Base-by-base conservation (phyloP, 2,329 filamentous ascomycete genomes). In the Seiridium unicorne region DNA sequence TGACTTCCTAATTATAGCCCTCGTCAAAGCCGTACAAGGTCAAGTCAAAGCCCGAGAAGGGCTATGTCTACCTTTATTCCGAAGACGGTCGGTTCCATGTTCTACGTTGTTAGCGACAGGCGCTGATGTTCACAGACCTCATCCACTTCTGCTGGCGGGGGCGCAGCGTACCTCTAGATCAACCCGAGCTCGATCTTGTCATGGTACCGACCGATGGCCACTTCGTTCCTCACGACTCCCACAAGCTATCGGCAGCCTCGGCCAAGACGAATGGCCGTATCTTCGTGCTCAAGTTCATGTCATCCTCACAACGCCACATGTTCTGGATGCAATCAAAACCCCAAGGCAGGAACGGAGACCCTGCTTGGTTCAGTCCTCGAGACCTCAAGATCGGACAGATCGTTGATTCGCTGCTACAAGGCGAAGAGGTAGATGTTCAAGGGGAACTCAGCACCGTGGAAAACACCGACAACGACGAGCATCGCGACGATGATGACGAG, bases 111-210 rank as follows among this genome's bases (percentile, higher is more conserved):
- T 10, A 9, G 13, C 36, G 36, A 5, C 34, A n/a, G 13, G 10
- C 13, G 13, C 48, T 42, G 4, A 6, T 11, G 1, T 54, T 36
- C 31, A n/a, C 65, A 93, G 90, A 97, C 57, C 85, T 99, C 62
- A 84, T 96, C 62, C 93, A 97, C 80, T 97, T 99, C 79, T 97
- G 93, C 85, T 99, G 96, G 96, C 90, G 93, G 66, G 88, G 91
- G 70, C 89, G 95, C 66, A 84, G 82, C 66, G 85, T 86, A 61
- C 81, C 88, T 31, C 77, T 92, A 66, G 85, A 90, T 64, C 79
- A 90, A 61, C 89, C 93, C 60, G 90, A 95, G 62, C 79, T 97
- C 64, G 93, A 99, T 73, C 85, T 99, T 44, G 87, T 97, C 69
- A 97, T 97, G 91, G 89, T 99, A 57, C 94, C 95, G 31, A 84